These are phyloP conservation scores for Cymbidium sinense DNA, from an alignment of 106 monocot genomes.

Conservation along the genomic window DNA sequence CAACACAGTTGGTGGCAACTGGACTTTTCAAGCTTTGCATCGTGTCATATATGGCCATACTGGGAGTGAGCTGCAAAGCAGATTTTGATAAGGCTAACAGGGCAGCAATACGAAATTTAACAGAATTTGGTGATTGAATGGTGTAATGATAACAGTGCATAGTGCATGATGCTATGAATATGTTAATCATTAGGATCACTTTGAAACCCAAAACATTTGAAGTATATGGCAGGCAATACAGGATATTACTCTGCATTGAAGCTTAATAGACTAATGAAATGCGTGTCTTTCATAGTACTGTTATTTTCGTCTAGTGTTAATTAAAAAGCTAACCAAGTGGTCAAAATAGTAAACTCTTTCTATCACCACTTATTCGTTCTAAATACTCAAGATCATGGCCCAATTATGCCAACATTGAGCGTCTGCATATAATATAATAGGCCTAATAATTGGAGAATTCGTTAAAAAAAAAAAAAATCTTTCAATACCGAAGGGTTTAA, in stretches of 20 bases:
- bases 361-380: too few species aligned
- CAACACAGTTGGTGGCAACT: constrained; percentile 78
- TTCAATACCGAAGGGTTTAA: too few species aligned
- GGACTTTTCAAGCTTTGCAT: constrained; percentile 89
- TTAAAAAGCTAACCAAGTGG: too few species aligned
- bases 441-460: too few species aligned
- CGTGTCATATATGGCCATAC: constrained; percentile 91
- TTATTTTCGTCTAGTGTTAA: not conserved
- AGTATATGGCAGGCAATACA: not conserved
- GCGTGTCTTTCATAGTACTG: not conserved
- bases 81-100: not conserved
- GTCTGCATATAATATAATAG: too few species aligned
- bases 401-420: too few species aligned
- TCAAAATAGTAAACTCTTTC: too few species aligned
- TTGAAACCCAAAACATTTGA: too few species aligned
- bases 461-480: too few species aligned
- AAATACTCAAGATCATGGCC: too few species aligned
- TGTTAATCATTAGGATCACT: too few species aligned
- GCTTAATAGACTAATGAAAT: not conserved
- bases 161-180: not conserved
- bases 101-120: not conserved
- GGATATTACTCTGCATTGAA: not conserved
- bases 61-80: constrained; percentile 71
- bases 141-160: not conserved
- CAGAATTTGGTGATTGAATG: not conserved